Evolutionary conservation across 2,329 filamentous ascomycete species (phyloP), one percentile per base, ranked within the genome.

Genomic region (Bipolaris cookei): DNA sequence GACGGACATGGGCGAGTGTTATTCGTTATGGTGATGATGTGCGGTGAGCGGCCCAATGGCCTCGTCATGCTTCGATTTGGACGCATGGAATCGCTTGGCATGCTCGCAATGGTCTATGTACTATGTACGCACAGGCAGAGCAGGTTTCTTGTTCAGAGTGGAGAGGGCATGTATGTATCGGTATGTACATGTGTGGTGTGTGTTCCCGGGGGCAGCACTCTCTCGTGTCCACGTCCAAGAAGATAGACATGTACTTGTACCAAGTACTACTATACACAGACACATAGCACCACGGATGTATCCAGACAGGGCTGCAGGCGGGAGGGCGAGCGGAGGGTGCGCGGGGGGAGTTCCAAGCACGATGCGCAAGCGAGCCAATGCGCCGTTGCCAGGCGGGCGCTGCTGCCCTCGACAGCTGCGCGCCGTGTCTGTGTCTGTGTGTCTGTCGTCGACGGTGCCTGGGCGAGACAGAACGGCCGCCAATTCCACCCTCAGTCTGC

Each of bases 361-460:
- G 58, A 55, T 49, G 54, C 65, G 32, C 54, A 67, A 67, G 65
- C 65, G 65, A 67, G 54, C 65, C 65, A 67, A 67, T 67, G 65
- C 59, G 58, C 41, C 47, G 62, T 62, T 62, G 64, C 58, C 59
- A 62, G 57, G 57, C 59, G 56, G 52, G 50, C 57, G 46, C 39
- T 55, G 54, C 34, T 51, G 51, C 47, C 51, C 51, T 51, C 49
- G 35, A 49, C 32, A 30, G 20, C 44, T 45, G 49, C 28, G 51
- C 47, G 39, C 38, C 48, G 6, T 16, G 25, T 23, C 11, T 16
- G 30, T 23, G 25, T 14, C 13, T n/a, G 34, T 13, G 13, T 14
- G 34, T 13, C 34, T 13, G 34, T 37, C 28, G 42, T 41, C 35
- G 49, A 51, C 39, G 59, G 57, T 60, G 59, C 56, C 57, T 62